Percentiles rank a stretch among this genome's conserved stretches.
Conservation (phyloP, 2,329 filamentous ascomycete genomes). For the Westerdykella aurantiaca region DNA sequence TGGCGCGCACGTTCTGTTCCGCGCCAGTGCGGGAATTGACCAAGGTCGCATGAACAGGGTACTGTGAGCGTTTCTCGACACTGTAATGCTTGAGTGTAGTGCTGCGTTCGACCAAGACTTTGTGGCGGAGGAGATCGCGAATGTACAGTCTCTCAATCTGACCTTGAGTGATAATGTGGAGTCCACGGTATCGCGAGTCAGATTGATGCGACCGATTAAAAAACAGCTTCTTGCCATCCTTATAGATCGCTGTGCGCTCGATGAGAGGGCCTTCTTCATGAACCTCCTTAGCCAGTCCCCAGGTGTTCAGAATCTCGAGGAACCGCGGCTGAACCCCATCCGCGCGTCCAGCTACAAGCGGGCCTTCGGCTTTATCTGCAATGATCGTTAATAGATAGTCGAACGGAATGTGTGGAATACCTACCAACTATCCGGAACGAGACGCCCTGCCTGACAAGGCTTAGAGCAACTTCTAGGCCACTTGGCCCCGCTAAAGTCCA, state of each 20-base stretch:
- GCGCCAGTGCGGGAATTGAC: slow-evolving; percentile 14
- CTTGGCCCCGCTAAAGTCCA: slow-evolving; percentile 30
- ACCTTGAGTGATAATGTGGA: slow-evolving; percentile 36
- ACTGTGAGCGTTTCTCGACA: not conserved
- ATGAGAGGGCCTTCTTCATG: slow-evolving; percentile 32
- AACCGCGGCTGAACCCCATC: slow-evolving; percentile 19
- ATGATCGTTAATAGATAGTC: not conserved
- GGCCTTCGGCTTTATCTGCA: slow-evolving; percentile 23
- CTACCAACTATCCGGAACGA: slow-evolving; percentile 32
- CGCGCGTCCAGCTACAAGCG: slow-evolving; percentile 22
- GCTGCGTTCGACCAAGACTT: slow-evolving; percentile 27
- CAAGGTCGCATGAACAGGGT: slow-evolving; percentile 8
- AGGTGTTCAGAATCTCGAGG: slow-evolving; percentile 10
- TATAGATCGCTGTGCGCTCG: slow-evolving; percentile 25
- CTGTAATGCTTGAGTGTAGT: slow-evolving; percentile 14
- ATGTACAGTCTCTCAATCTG: slow-evolving; percentile 36
- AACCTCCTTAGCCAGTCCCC: slow-evolving; percentile 23
- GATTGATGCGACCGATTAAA: slow-evolving; percentile 24
- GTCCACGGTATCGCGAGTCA: slow-evolving; percentile 33
- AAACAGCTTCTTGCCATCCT: slow-evolving; percentile 25
- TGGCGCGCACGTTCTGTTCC: slow-evolving; percentile 22
- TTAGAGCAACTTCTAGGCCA: slow-evolving; percentile 27
- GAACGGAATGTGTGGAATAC: not conserved
- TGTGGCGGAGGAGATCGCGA: slow-evolving; percentile 32
- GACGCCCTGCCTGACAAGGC: slow-evolving; percentile 29